Conservation (phyloP, 768 basidiomycete genomes). For the Tulasnella sp. region DNA sequence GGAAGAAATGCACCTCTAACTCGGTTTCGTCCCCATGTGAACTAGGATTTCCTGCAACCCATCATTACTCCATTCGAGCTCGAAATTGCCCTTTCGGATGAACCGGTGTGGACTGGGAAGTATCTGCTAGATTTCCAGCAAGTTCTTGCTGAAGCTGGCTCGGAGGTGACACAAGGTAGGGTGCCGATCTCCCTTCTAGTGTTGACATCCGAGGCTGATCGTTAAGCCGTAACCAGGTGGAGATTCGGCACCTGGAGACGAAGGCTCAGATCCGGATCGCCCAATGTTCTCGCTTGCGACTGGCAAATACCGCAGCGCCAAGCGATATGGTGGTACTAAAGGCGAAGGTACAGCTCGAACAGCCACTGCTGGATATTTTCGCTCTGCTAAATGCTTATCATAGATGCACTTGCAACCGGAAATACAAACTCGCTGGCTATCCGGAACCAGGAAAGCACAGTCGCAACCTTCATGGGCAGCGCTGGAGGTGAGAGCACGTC, state of each 20-base stretch:
- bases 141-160: conserved; percentile 43
- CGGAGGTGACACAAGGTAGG: neutral
- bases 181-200: neutral
- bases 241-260: conserved; percentile 28
- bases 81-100: conserved; percentile 67
- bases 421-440: conserved; percentile 44
- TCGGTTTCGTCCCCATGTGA: neutral
- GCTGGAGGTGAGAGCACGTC: conserved; percentile 57
- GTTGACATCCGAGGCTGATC: no score
- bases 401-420: conserved; percentile 21
- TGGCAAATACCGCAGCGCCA: conserved; percentile 77
- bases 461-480: conserved; percentile 57
- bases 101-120: conserved; percentile 66
- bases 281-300: conserved; percentile 84
- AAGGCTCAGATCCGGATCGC: conserved; percentile 54
- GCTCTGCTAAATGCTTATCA: conserved; percentile 19
- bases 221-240: no score
- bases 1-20: neutral
- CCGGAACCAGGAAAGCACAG: conserved; percentile 59
- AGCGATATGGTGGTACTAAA: conserved; percentile 50
- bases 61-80: conserved; percentile 95
- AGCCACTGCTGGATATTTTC: conserved; percentile 34
- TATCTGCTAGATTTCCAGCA: conserved; percentile 77
- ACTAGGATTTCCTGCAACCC: conserved; percentile 80
- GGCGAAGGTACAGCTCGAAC: conserved; percentile 6